A percentile compares a stretch with the other conserved stretches of the same genome.
Conservation (phyloP, 371 early-diverging fungal genomes). For the Mucor circinelloides region DNA sequence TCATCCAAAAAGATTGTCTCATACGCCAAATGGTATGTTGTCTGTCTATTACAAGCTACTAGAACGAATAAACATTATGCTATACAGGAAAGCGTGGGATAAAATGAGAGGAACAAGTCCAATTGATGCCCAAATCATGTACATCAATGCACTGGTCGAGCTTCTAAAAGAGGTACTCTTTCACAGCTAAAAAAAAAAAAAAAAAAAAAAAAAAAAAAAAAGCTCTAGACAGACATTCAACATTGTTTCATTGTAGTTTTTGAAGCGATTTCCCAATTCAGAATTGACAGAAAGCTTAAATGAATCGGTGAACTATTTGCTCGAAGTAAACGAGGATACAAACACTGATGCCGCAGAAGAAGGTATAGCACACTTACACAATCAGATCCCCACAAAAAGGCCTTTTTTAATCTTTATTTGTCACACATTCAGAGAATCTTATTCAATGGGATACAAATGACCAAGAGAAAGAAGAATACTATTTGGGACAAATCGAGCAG, state of each 20-base stretch:
- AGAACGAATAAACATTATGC: background rate
- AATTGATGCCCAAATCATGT: conserved; percentile 33
- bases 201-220: too few relatives aligned
- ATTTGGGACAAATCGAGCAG: conserved; percentile 11
- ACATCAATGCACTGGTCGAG: conserved; percentile 29
- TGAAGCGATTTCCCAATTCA: conserved; percentile 13
- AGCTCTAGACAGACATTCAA: background rate
- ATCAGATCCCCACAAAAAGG: background rate
- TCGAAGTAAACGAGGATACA: conserved; percentile 8
- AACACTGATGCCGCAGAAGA: background rate
- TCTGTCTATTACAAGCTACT: background rate
- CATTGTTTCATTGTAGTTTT: background rate
- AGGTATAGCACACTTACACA: background rate
- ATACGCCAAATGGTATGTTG: conserved; percentile 38
- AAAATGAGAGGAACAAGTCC: conserved; percentile 30
- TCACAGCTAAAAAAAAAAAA: too few relatives aligned
- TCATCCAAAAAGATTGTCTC: conserved; percentile 27
- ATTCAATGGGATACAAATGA: conserved; percentile 14
- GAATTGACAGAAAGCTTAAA: conserved; percentile 16
- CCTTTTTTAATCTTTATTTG: background rate
- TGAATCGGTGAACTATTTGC: conserved; percentile 14
- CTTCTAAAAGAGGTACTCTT: conserved; percentile 26
- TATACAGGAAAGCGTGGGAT: conserved; percentile 41
- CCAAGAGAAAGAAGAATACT: conserved; percentile 16
- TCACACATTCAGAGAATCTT: conserved; percentile 1